Conservation (phyloP, 805 yeast species). For the Brettanomyces anomalus region DNA sequence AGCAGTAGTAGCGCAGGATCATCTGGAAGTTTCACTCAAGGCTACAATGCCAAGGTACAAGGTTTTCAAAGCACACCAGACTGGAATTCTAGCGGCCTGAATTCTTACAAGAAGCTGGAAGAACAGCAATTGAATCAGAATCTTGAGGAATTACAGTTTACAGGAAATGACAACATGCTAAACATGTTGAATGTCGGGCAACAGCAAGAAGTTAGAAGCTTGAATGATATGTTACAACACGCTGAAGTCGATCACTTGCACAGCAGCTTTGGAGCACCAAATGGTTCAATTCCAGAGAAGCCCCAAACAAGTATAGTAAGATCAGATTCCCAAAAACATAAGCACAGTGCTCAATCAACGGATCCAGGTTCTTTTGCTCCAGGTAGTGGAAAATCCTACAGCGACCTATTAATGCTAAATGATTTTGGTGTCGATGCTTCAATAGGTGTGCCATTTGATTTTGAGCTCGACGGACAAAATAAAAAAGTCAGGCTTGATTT, state of each 20-base stretch:
- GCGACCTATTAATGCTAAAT: conserved; percentile 25
- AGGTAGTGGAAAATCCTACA: conserved; percentile 15
- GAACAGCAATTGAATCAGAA: conserved; percentile 12
- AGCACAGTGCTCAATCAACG: background rate
- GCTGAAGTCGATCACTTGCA: background rate
- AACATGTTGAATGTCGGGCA: background rate
- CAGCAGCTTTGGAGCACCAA: conserved; percentile 6
- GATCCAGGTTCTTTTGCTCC: background rate
- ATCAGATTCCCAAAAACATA: background rate
- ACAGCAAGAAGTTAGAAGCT: conserved; percentile 9
- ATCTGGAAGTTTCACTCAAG: too few relatives aligned
- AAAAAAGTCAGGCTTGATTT: background rate
- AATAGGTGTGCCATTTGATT: conserved; percentile 58
- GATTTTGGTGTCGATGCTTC: conserved; percentile 83
- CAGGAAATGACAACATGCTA: background rate
- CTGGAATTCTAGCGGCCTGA: conserved; percentile 16
- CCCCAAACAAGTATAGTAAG: conserved; percentile 2
- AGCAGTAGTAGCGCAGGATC: background rate
- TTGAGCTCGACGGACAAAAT: conserved; percentile 24
- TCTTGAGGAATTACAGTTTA: background rate
- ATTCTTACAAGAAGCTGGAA: conserved; percentile 13
- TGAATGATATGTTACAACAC: conserved; percentile 9
- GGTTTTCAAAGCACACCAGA: conserved; percentile 3
- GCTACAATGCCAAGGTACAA: too few relatives aligned
- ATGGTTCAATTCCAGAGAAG: conserved; percentile 11